Base-by-base conservation (phyloP, 352 stramenopile species). In the Elongisporangium senticosum region DNA sequence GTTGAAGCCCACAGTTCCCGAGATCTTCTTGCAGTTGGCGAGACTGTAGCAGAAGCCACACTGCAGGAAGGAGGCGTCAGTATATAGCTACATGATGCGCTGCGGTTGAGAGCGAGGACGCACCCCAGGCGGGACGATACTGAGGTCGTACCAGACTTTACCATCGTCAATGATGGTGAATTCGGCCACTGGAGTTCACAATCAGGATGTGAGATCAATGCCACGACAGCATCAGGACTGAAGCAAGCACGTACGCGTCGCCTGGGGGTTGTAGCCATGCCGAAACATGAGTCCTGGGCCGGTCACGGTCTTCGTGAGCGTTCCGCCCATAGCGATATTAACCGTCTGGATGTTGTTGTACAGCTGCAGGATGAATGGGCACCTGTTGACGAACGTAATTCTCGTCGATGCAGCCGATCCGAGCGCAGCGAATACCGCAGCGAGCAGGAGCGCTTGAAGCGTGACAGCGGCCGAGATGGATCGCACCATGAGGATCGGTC, bases 81-180 rank as follows among this genome's bases (percentile, higher is more conserved):
- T 21, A 51, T 5, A 51, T 21, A n/a, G n/a, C n/a, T n/a, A n/a
- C n/a, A n/a, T 6, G 6, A 21, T 51, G 17, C 47, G 20, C 17
- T 21, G 20, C 47, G 7, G 7, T 51, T 51, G 20, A 7, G 24
- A 28, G 3, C 24, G 24, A 39, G 28, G 13, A 39, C 28, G 8
- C 13, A 39, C 28, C 40, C 56, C 63, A 5, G 75, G 75, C 5
- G 76, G 74, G 61, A 90, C 87, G 58, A 75, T 75, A 58, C 78
- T 86, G 26, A 90, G 69, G 55, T 90, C 80, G 59, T 75, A 79
- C 76, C 76, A 89, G 14, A 65, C 40, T 15, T 63, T 63, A 37
- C 39, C 54, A 26, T 60, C 59, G 11, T n/a, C 47, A 57, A 47
- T 39, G 21, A 77, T 10, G 4, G 50, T 51, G 11, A 65, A 51